phyloP scores from a whole-genome alignment of 495 filamentous ascomycete genomes.

The Penicillium roqueforti region DNA sequence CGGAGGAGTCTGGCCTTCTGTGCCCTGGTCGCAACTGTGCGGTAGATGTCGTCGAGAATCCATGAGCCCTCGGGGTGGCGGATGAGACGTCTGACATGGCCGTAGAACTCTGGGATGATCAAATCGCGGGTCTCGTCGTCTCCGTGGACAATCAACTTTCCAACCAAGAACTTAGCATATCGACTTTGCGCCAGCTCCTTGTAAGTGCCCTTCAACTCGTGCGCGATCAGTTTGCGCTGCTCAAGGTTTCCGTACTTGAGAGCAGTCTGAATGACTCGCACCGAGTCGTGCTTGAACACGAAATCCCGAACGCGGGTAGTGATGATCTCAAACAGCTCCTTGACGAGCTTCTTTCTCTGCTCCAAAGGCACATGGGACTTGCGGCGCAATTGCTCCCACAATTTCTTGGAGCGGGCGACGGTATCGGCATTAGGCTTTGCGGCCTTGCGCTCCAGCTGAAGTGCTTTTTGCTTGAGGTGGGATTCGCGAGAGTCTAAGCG shows the following conservation, averaged over 20 bases:
- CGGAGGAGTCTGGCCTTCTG: constrained; percentile 81
- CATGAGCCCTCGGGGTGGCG: constrained; percentile 94
- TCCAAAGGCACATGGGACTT: constrained; percentile 86
- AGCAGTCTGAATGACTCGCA: constrained; percentile 89
- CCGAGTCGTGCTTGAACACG: constrained; percentile 96
- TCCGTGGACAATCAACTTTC: constrained; percentile 87
- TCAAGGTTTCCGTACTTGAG: constrained; percentile 87
- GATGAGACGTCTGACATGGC: constrained; percentile 83
- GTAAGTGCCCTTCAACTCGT: constrained; percentile 82
- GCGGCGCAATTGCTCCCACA: constrained; percentile 90
- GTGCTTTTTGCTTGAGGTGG: constrained; percentile 86
- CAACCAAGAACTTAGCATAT: constrained; percentile 95
- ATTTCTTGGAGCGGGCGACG: constrained; percentile 84
- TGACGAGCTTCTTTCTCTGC: constrained; percentile 79
- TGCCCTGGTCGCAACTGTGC: constrained; percentile 71
- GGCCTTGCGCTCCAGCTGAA: constrained; percentile 83
- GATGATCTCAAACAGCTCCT: constrained; percentile 85
- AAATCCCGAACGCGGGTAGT: constrained; percentile 88
- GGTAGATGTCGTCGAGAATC: constrained; percentile 96
- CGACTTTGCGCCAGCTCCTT: constrained; percentile 80
- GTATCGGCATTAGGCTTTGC: constrained; percentile 88
- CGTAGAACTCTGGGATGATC: constrained; percentile 92
- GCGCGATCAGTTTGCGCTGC: constrained; percentile 80
- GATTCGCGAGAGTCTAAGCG: constrained; percentile 64
- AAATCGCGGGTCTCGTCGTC: constrained; percentile 78